A percentile compares a stretch with the other conserved stretches of the same genome.
Conservation (phyloP, 2,329 filamentous ascomycete species). For the Botryosphaeria dothidea region DNA sequence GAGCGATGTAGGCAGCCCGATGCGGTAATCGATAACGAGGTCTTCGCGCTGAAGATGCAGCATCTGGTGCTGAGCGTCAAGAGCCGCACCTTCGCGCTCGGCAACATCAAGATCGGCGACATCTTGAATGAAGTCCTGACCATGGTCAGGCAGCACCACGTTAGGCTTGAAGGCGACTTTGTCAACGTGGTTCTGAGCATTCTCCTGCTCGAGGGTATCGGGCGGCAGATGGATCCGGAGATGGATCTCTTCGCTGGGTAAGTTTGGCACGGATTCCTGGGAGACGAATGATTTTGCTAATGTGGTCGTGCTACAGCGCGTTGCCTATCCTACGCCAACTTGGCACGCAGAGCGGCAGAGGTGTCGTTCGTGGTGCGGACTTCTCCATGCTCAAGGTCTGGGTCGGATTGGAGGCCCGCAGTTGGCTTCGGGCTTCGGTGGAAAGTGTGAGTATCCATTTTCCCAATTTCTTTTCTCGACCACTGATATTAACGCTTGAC, state of each 20-base stretch:
- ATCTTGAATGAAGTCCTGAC: conserved; percentile 85
- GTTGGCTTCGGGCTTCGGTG: conserved; percentile 85
- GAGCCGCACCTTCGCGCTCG: conserved; percentile 83
- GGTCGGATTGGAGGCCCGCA: conserved; percentile 84
- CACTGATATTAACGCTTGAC: conserved; percentile 9
- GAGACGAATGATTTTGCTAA: background rate
- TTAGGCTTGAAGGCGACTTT: conserved; percentile 93
- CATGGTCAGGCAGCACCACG: conserved; percentile 92
- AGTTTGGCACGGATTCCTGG: conserved; percentile 27
- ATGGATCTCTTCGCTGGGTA: conserved; percentile 80
- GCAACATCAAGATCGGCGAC: conserved; percentile 94
- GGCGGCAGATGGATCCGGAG: conserved; percentile 79
- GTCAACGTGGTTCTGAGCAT: conserved; percentile 98
- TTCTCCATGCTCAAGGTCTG: conserved; percentile 81
- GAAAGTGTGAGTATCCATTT: conserved; percentile 67
- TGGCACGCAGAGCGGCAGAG: conserved; percentile 68
- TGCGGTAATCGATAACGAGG: conserved; percentile 81
- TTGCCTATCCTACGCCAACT: conserved; percentile 88
- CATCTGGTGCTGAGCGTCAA: conserved; percentile 92
- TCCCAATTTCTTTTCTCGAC: conserved; percentile 6
- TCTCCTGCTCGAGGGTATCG: conserved; percentile 89
- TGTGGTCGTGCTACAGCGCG: conserved; percentile 55
- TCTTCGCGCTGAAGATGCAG: conserved; percentile 96
- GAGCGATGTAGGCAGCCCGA: conserved; percentile 91
- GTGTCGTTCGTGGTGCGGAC: conserved; percentile 49